A percentile compares a stretch with the other conserved stretches of the same genome.
Evolutionary conservation across 176 grass and related monocot species (phyloP).

Genomic region (Triticum aestivum): IWGSC_CS_RefSeq_v2.1 NC_057803.1:722378310-722378809

Average conservation of each 20-base stretch:
- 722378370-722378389: background rate
- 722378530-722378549: background rate
- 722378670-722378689: no score
- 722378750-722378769: no score
- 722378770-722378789: no score
- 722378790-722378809: no score
- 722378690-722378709: no score
- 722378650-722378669: no score
- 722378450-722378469: background rate
- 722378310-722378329: no score
- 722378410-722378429: background rate
- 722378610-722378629: background rate
- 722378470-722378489: no score
- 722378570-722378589: background rate
- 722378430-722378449: background rate
- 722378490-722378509: background rate
- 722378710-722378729: no score
- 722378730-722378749: no score
- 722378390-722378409: background rate
- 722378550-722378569: background rate
- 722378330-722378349: background rate
- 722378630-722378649: background rate
- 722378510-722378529: background rate
- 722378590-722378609: background rate
- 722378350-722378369: background rate